Conservation (phyloP, 495 filamentous ascomycete species). For the Annulohypoxylon nitens region DNA sequence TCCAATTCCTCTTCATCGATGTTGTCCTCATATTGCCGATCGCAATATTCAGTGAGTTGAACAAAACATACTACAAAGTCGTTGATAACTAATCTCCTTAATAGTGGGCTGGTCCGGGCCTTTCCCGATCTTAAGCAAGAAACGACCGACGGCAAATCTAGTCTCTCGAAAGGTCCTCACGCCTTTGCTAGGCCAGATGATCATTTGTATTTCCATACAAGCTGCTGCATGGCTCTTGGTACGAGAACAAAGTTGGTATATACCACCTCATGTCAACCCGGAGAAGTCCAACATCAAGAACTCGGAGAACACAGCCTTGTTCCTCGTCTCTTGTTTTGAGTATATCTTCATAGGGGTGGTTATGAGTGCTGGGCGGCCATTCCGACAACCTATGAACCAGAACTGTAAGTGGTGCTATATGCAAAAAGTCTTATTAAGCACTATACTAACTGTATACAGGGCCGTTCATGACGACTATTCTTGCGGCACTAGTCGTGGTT, state of each 20-base stretch:
- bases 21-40: slow-evolving; percentile 93
- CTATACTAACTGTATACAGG: slow-evolving; percentile 57
- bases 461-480: slow-evolving; percentile 85
- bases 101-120: slow-evolving; percentile 94
- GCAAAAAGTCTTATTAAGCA: neutral
- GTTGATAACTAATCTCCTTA: slow-evolving; percentile 16
- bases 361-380: slow-evolving; percentile 89
- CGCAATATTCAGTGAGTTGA: slow-evolving; percentile 86
- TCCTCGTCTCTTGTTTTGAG: slow-evolving; percentile 91
- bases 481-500: slow-evolving; percentile 72
- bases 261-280: slow-evolving; percentile 78
- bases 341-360: slow-evolving; percentile 92
- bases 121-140: slow-evolving; percentile 80
- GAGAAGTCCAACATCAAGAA: slow-evolving; percentile 87
- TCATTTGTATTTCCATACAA: slow-evolving; percentile 84
- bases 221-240: slow-evolving; percentile 78
- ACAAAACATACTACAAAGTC: neutral
- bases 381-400: slow-evolving; percentile 80
- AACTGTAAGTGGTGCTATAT: slow-evolving; percentile 72
- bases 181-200: slow-evolving; percentile 89
- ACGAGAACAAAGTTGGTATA: slow-evolving; percentile 84
- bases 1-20: slow-evolving; percentile 98
- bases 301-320: slow-evolving; percentile 91
- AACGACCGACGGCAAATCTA: slow-evolving; percentile 91
- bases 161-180: slow-evolving; percentile 94